Evolutionary conservation across 768 basidiomycete genomes (phyloP).

Genomic region (Hygrophorus russula): DNA sequence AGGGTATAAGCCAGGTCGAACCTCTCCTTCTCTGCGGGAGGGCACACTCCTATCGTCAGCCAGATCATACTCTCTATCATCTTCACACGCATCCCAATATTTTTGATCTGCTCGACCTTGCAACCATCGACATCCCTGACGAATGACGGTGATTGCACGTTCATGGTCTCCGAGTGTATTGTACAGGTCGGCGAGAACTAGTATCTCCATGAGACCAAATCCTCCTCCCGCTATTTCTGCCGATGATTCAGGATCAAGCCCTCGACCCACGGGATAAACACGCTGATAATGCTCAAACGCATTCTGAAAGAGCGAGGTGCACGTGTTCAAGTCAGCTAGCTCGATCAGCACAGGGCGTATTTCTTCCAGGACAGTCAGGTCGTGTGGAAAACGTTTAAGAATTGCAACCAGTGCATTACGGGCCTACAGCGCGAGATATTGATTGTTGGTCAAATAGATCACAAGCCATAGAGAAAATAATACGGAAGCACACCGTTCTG

Average conservation of each 20-base stretch:
- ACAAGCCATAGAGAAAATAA: background rate
- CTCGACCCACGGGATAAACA: conserved; percentile 32
- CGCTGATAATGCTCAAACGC: conserved; percentile 63
- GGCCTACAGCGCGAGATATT: conserved; percentile 26
- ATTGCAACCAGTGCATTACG: conserved; percentile 57
- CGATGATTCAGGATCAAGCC: conserved; percentile 17
- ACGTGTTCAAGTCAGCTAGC: conserved; percentile 52
- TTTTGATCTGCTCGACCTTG: conserved; percentile 65
- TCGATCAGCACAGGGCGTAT: conserved; percentile 70
- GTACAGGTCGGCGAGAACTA: conserved; percentile 78
- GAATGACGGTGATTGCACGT: conserved; percentile 55
- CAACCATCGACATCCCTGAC: conserved; percentile 81
- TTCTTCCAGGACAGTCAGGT: conserved; percentile 69
- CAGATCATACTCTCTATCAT: conserved; percentile 84
- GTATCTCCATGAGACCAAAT: conserved; percentile 59
- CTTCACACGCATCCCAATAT: conserved; percentile 73
- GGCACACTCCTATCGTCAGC: conserved; percentile 18
- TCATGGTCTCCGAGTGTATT: conserved; percentile 61
- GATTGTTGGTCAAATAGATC: background rate
- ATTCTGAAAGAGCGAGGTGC: conserved; percentile 54
- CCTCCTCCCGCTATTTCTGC: conserved; percentile 31
- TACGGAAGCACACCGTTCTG: conserved; percentile 37
- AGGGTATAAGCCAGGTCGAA: conserved; percentile 46
- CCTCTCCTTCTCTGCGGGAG: conserved; percentile 28
- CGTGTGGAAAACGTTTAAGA: conserved; percentile 66